Evolutionary conservation across 305 asterid genomes (phyloP).

Genomic region (Coffea humblotiana): DNA sequence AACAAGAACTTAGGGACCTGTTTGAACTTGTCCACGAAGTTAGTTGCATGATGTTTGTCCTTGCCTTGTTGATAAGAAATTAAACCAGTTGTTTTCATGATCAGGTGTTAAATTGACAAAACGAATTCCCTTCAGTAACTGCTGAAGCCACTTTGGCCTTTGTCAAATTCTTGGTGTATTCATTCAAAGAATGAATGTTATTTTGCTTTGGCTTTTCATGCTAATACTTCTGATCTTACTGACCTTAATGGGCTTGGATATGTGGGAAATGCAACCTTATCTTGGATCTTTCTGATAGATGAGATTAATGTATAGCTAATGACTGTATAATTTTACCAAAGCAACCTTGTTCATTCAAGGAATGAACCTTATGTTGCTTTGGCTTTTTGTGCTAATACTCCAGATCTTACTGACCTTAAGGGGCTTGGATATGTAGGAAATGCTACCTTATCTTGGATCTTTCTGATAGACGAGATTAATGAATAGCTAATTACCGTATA

Average conservation of each 20-base stretch:
- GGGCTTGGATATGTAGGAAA: background rate
- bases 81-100: background rate
- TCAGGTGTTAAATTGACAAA: background rate
- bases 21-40: background rate
- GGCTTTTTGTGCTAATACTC: background rate
- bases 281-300: slow-evolving; percentile 1
- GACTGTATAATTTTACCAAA: too few species aligned
- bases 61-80: background rate
- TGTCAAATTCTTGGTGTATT: background rate
- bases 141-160: background rate
- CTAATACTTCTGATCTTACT: background rate
- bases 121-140: background rate
- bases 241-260: background rate
- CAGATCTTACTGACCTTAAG: background rate
- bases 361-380: background rate
- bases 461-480: slow-evolving; percentile 7
- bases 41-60: background rate
- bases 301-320: background rate
- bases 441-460: background rate
- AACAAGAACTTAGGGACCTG: background rate
- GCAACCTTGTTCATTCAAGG: background rate
- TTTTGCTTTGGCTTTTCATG: slow-evolving; percentile 7
- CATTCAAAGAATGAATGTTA: background rate
- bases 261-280: background rate
- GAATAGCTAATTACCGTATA: background rate